Percentiles rank a stretch among this genome's conserved stretches.
phyloP scores from a whole-genome alignment of 441 rosid genomes.

The Adansonia madagascariensis region DNA sequence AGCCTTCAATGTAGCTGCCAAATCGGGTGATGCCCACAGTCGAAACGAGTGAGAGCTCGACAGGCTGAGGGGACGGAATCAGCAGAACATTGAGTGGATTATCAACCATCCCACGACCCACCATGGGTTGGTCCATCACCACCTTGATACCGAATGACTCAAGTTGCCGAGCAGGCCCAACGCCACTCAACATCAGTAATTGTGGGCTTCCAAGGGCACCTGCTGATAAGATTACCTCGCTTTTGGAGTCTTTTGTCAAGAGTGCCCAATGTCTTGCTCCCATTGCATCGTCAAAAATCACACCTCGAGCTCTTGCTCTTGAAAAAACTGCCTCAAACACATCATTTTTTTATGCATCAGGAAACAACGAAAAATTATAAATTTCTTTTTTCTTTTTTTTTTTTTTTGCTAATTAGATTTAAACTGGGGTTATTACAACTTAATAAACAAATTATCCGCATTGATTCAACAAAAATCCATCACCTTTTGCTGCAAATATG shows the following conservation, averaged over 20 bases:
- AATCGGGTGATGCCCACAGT: constrained; percentile 55
- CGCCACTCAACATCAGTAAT: constrained; percentile 76
- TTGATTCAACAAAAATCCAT: background rate
- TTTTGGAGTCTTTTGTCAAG: constrained; percentile 47
- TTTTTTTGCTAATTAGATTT: background rate
- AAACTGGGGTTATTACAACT: background rate
- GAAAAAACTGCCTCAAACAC: constrained; percentile 4
- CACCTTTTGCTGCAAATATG: constrained; percentile 48
- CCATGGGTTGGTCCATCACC: constrained; percentile 48
- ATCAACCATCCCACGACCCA: constrained; percentile 60
- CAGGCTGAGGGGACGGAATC: constrained; percentile 54
- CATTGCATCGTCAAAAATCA: constrained; percentile 50
- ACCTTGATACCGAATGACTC: constrained; percentile 54
- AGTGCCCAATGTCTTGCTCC: constrained; percentile 64
- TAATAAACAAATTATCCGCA: constrained; percentile 5
- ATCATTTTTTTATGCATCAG: background rate
- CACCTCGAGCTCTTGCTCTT: constrained; percentile 69
- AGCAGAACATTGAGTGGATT: constrained; percentile 57
- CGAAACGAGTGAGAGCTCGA: constrained; percentile 57
- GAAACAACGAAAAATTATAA: background rate
- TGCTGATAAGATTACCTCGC: constrained; percentile 66
- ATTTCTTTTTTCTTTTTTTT: background rate
- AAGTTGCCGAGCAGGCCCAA: constrained; percentile 68
- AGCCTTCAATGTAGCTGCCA: constrained; percentile 54
- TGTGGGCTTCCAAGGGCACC: constrained; percentile 95